Evolutionary conservation across 2,329 filamentous ascomycete genomes (phyloP).

Genomic region (Paramyrothecium sp.): DNA sequence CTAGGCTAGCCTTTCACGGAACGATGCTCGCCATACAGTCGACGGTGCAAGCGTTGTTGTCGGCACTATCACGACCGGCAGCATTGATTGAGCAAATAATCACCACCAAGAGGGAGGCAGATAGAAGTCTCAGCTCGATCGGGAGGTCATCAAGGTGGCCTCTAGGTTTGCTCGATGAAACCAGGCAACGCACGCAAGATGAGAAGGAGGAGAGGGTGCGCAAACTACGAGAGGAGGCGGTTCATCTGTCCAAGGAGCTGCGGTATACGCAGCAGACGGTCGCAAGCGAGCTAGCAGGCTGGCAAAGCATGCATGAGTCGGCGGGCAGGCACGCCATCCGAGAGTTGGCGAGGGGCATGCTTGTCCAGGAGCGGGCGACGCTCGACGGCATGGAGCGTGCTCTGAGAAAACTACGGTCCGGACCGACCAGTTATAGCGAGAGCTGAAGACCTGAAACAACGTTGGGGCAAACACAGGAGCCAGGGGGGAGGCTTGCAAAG

Average conservation of each 20-base stretch:
- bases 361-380: slow-evolving; percentile 76
- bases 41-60: slow-evolving; percentile 78
- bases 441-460: not conserved
- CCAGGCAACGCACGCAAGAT: slow-evolving; percentile 75
- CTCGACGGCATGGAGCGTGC: slow-evolving; percentile 80
- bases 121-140: slow-evolving; percentile 74
- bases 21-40: slow-evolving; percentile 77
- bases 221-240: slow-evolving; percentile 67
- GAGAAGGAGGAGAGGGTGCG: slow-evolving; percentile 81
- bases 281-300: slow-evolving; percentile 85
- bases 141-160: slow-evolving; percentile 77
- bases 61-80: slow-evolving; percentile 75
- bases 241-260: slow-evolving; percentile 75
- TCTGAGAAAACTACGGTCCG: slow-evolving; percentile 57
- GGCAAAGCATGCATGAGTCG: slow-evolving; percentile 85
- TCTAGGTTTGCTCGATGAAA: slow-evolving; percentile 80
- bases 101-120: slow-evolving; percentile 71
- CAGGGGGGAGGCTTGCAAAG: too few relatives aligned
- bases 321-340: slow-evolving; percentile 73
- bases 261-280: slow-evolving; percentile 93
- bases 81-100: slow-evolving; percentile 75
- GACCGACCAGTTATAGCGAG: slow-evolving; percentile 8
- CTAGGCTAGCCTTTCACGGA: slow-evolving; percentile 71
- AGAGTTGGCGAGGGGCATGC: slow-evolving; percentile 73
- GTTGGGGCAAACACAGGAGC: too few relatives aligned